Conservation (phyloP, 2,329 filamentous ascomycete species). For the Diatrype stigma region DNA sequence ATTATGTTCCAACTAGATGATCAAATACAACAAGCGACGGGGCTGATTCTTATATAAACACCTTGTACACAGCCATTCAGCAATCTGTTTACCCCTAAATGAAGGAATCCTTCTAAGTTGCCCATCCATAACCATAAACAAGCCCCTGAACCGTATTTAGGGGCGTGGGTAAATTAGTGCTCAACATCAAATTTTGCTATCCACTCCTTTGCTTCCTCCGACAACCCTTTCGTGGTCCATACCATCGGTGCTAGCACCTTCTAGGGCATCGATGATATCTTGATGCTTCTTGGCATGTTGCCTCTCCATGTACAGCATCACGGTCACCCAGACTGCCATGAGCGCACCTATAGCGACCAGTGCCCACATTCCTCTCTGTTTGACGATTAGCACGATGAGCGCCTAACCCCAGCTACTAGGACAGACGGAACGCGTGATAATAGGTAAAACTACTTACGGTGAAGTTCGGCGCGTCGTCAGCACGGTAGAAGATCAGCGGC, state of each 20-base stretch:
- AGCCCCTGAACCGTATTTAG: not conserved
- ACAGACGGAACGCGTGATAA: too few species aligned
- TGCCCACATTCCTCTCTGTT: slow-evolving; percentile 4
- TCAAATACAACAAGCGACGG: too few species aligned
- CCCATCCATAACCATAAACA: not conserved
- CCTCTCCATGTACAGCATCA: slow-evolving; percentile 5
- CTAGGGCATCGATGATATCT: slow-evolving; percentile 1
- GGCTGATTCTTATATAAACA: too few species aligned
- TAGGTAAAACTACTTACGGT: not conserved
- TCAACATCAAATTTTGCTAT: slow-evolving; percentile 1
- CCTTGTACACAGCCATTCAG: too few species aligned
- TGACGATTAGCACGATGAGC: not conserved
- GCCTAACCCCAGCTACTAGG: too few species aligned
- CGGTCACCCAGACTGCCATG: slow-evolving; percentile 5
- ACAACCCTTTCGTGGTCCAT: not conserved
- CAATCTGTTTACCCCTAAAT: too few species aligned
- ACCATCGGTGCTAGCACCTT: not conserved
- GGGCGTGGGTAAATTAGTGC: not conserved
- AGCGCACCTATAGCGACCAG: slow-evolving; percentile 1
- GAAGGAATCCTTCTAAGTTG: too few species aligned
- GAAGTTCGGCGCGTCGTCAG: slow-evolving; percentile 4
- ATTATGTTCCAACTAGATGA: too few species aligned
- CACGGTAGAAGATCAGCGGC: slow-evolving; percentile 5
- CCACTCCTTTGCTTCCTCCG: not conserved
- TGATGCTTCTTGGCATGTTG: not conserved